These are phyloP conservation scores for Aspergillus glaucus DNA, from an alignment of 2,329 filamentous ascomycete species.

Conservation along the genomic window DNA sequence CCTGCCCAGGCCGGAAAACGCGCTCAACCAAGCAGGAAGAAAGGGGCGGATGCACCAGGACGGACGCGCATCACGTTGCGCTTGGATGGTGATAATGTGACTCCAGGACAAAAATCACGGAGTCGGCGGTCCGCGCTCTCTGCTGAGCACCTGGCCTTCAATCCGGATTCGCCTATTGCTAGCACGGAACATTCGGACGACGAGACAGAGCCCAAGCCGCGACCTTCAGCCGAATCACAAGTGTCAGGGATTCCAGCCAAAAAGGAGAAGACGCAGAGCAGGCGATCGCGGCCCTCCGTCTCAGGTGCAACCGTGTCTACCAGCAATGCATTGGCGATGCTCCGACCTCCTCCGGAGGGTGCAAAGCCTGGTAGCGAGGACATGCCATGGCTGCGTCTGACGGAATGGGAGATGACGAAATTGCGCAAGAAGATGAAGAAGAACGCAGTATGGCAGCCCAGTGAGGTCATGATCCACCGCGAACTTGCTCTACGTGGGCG, in stretches of 20 bases:
- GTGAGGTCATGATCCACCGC: conserved; percentile 60
- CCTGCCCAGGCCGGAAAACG: conserved; percentile 33
- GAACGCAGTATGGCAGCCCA: conserved; percentile 63
- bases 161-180: conserved; percentile 41
- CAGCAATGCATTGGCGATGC: conserved; percentile 53
- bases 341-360: conserved; percentile 55
- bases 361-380: conserved; percentile 55
- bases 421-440: conserved; percentile 65
- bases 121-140: conserved; percentile 30
- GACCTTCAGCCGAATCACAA: conserved; percentile 13
- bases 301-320: conserved; percentile 42
- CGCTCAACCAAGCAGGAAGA: conserved; percentile 34
- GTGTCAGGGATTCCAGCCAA: conserved; percentile 14
- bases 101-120: conserved; percentile 28
- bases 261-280: conserved; percentile 39
- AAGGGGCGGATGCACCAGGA: conserved; percentile 26
- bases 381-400: conserved; percentile 58
- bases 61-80: conserved; percentile 39
- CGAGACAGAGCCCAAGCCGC: conserved; percentile 27
- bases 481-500: conserved; percentile 56
- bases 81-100: conserved; percentile 24
- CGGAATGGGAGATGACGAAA: conserved; percentile 62
- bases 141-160: conserved; percentile 31
- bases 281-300: conserved; percentile 15
- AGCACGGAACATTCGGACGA: conserved; percentile 43